Base-by-base conservation (phyloP, 192 early-diverging fungal species). In the Linnemannia zychae region DNA sequence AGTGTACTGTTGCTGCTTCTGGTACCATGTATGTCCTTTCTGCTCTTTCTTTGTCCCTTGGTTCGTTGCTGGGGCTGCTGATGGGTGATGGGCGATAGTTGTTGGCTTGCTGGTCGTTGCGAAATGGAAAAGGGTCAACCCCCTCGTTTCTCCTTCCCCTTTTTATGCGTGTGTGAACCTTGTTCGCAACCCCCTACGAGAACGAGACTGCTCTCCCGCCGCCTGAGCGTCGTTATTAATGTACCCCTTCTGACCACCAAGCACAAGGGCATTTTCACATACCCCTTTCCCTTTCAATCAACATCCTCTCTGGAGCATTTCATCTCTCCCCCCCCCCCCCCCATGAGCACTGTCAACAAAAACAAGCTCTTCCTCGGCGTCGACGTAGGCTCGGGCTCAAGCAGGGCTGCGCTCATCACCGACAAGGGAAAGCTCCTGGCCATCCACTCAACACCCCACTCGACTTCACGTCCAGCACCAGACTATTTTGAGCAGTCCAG, bases 401-500 rank as follows among this genome's bases (percentile, higher is more conserved):
- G 84, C 33, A 81, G 89, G n/a, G 87, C 90, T 38, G 94, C 90
- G 22, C 83, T 93, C 28, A 89, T 93, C 67, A 78, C 88, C 72
- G 36, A 74, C 0, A n/a, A 85, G 0, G 94, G 93, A 20, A 69
- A 77, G 24, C 68, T 95, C n/a, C 63, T 89, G 13, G 91, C 89
- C 50, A 76, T 91, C 34, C 78, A 81, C 34, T 86, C 87, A 7
- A 80, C 89, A 1, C 78, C 90, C 7, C 90, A 93, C 48, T 71
- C 72, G 2, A 92, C 90, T 44, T 80, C 81, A 37, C 88, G 78
- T 68, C 91, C 83, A 31, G 74, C 79, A 28, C 88, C 84, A 28
- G 90, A 92, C 78, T 88, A 91, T 65, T 94, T 91, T 77, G 93
- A 95, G 71, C 94, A 94, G 76, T 94, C 93, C 22, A 91, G 90